Evolutionary conservation across 2,329 filamentous ascomycete genomes (phyloP).

Genomic region (Plectosphaerella plurivora): DNA sequence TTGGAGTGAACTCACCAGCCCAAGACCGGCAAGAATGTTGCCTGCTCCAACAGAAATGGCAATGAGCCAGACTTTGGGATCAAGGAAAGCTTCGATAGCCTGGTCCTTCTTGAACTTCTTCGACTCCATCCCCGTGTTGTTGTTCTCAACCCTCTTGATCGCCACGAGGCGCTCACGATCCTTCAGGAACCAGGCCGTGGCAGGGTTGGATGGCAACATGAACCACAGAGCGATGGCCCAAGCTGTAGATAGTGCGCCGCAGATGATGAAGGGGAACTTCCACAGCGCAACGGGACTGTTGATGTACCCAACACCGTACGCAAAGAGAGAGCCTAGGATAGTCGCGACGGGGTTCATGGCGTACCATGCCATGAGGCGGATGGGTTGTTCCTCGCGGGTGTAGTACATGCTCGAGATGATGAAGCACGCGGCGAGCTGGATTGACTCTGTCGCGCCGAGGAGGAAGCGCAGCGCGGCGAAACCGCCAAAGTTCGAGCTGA

Average conservation of each 20-base stretch:
- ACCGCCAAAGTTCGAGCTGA: too few relatives aligned
- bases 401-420: conserved; percentile 54
- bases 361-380: conserved; percentile 29
- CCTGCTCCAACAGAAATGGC: neutral
- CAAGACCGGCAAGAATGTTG: neutral
- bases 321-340: neutral
- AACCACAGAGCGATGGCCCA: conserved; percentile 44
- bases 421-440: too few relatives aligned
- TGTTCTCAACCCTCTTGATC: neutral
- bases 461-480: too few relatives aligned
- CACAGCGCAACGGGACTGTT: neutral
- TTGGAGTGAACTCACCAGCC: too few relatives aligned
- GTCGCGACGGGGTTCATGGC: neutral
- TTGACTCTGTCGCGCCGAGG: too few relatives aligned
- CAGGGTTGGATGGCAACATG: conserved; percentile 46
- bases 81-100: neutral
- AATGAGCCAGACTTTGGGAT: neutral
- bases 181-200: neutral
- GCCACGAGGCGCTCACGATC: neutral
- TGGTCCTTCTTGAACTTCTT: neutral
- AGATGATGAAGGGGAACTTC: conserved; percentile 63
- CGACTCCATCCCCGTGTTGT: neutral
- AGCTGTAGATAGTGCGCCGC: conserved; percentile 44
- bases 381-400: conserved; percentile 56
- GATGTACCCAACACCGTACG: neutral